Conservation (phyloP, 306 rosid species). For the Urtica urens region DNA sequence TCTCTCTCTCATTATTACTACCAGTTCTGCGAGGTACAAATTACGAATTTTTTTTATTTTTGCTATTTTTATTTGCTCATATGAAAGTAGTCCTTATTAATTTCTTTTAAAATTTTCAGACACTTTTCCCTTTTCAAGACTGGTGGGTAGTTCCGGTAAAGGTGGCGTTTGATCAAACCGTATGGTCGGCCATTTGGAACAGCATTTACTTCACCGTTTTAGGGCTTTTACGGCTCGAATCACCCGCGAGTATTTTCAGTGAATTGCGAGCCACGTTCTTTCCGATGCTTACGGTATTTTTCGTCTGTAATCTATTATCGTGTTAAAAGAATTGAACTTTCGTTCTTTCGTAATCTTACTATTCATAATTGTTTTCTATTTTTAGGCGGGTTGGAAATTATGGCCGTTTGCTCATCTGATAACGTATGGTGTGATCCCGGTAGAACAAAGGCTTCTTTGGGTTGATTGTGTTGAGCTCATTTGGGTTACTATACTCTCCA, state of each 20-base stretch:
- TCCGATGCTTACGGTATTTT: constrained; percentile 69
- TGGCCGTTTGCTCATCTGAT: constrained; percentile 98
- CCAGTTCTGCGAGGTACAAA: constrained; percentile 73
- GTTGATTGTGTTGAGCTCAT: constrained; percentile 84
- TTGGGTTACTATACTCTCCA: constrained; percentile 97
- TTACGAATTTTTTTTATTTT: constrained; percentile 1
- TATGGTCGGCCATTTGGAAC: constrained; percentile 94
- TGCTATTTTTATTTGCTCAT: background rate
- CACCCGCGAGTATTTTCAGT: constrained; percentile 55
- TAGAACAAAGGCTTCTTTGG: constrained; percentile 94
- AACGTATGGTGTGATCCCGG: constrained; percentile 88
- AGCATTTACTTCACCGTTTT: constrained; percentile 68
- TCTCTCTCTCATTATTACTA: constrained; percentile 94
- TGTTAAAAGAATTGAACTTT: no score
- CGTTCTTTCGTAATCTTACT: no score
- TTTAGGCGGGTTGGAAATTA: constrained; percentile 96
- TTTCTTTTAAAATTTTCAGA: constrained; percentile 30
- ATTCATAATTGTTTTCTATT: constrained; percentile 11
- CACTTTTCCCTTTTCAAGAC: constrained; percentile 76
- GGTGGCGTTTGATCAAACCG: constrained; percentile 84
- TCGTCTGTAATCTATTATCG: no score
- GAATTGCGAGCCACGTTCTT: constrained; percentile 72
- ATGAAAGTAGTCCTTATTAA: background rate
- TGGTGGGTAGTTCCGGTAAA: constrained; percentile 99
- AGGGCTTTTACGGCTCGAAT: constrained; percentile 68